Evolutionary conservation across 202 grass and related monocot genomes (phyloP).

Genomic region (Setaria viridis): DNA sequence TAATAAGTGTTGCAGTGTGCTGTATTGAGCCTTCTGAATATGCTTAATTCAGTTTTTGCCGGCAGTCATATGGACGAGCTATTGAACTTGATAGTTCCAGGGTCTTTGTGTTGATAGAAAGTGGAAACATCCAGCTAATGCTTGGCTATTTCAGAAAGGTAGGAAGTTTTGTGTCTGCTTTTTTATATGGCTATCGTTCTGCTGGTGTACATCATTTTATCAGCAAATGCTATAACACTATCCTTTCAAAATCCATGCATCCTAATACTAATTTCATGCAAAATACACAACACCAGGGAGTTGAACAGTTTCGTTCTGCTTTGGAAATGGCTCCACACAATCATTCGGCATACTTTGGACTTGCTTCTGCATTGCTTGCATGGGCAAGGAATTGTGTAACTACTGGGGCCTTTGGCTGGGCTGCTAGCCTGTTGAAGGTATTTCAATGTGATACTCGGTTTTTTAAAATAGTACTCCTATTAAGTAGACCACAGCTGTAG

Average conservation of each 20-base stretch:
- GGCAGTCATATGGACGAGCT: constrained; percentile 89
- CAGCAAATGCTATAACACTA: constrained; percentile 2
- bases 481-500: background rate
- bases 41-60: constrained; percentile 54
- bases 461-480: background rate
- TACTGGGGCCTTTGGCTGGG: constrained; percentile 86
- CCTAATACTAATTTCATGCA: constrained; percentile 17
- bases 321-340: constrained; percentile 79
- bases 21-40: constrained; percentile 52
- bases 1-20: constrained; percentile 24
- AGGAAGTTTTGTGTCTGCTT: constrained; percentile 36
- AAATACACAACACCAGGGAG: constrained; percentile 61
- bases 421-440: constrained; percentile 87
- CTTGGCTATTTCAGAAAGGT: constrained; percentile 98
- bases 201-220: constrained; percentile 35
- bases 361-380: constrained; percentile 86
- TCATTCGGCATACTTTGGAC: constrained; percentile 82
- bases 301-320: constrained; percentile 82
- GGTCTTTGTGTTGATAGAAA: constrained; percentile 89
- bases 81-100: constrained; percentile 85
- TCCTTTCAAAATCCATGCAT: constrained; percentile 22
- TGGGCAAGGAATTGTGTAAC: constrained; percentile 79
- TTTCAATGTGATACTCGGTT: constrained; percentile 30
- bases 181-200: background rate
- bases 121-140: constrained; percentile 87